Conservation (phyloP, 805 yeast species). For the Nakazawaea peltata region DNA sequence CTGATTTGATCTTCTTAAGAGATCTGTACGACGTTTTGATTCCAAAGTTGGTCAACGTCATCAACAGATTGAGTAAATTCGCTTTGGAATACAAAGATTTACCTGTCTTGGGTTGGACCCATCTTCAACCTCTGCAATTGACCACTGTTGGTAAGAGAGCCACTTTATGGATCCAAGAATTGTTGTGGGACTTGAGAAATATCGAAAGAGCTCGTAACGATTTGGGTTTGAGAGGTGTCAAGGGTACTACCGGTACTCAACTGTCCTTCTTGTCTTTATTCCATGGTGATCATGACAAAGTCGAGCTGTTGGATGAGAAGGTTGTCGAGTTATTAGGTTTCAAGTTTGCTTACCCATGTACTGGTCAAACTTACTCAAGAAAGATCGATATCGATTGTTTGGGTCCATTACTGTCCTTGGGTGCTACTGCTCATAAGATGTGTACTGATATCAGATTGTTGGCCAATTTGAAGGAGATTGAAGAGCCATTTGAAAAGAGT, state of each 20-base stretch:
- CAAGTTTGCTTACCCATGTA: constrained; percentile 91
- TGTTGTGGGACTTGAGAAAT: constrained; percentile 96
- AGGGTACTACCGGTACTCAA: constrained; percentile 99
- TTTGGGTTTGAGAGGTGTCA: constrained; percentile 93
- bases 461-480: constrained; percentile 95
- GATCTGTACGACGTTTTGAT: constrained; percentile 91
- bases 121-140: constrained; percentile 98
- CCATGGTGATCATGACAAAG: constrained; percentile 96
- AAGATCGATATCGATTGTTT: constrained; percentile 94
- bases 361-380: constrained; percentile 99
- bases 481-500: constrained; percentile 97
- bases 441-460: constrained; percentile 94
- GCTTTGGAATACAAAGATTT: constrained; percentile 89
- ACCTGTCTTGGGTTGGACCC: constrained; percentile 99
- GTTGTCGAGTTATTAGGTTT: constrained; percentile 92
- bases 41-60: constrained; percentile 93
- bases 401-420: constrained; percentile 88
- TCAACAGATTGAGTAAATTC: constrained; percentile 79
- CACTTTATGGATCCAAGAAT: constrained; percentile 94
- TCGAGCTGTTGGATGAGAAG: constrained; percentile 83
- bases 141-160: constrained; percentile 99
- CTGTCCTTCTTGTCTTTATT: constrained; percentile 91
- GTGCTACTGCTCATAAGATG: constrained; percentile 94
- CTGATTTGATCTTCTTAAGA: constrained; percentile 92
- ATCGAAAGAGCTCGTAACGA: constrained; percentile 94